Conservation (phyloP, 371 early-diverging fungal species). For the Fennellomyces sp. region DNA sequence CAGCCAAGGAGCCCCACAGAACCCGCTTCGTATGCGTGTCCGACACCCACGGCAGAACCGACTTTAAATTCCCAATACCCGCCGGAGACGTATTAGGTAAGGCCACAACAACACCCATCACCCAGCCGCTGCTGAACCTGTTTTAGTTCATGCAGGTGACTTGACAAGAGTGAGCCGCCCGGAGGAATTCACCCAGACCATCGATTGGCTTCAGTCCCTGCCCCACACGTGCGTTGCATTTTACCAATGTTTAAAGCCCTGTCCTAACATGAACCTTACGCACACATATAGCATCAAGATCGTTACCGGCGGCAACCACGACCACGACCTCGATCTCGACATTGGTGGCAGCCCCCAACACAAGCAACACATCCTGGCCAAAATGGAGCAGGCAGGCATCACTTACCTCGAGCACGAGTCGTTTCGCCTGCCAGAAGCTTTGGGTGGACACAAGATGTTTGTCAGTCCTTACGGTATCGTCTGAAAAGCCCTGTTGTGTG, state of each 20-base stretch:
- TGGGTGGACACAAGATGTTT: slow-evolving; percentile 44
- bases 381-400: slow-evolving; percentile 31
- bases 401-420: slow-evolving; percentile 52
- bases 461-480: slow-evolving; percentile 51
- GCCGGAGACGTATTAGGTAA: slow-evolving; percentile 48
- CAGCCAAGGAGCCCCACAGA: slow-evolving; percentile 8
- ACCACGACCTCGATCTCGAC: slow-evolving; percentile 33
- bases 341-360: slow-evolving; percentile 17
- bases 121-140: neutral
- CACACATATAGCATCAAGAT: slow-evolving; percentile 44
- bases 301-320: slow-evolving; percentile 61
- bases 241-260: too few species aligned
- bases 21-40: slow-evolving; percentile 49
- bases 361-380: slow-evolving; percentile 20
- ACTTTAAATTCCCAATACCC: slow-evolving; percentile 35
- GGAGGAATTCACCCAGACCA: slow-evolving; percentile 21
- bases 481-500: neutral
- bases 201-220: slow-evolving; percentile 37
- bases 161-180: slow-evolving; percentile 29
- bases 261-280: too few species aligned
- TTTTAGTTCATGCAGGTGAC: slow-evolving; percentile 48
- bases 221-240: slow-evolving; percentile 27
- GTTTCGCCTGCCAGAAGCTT: slow-evolving; percentile 30
- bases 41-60: slow-evolving; percentile 39
- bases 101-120: slow-evolving; percentile 2